Evolutionary conservation across 805 yeast species (phyloP), one percentile per base, ranked within the genome.

Genomic region (Yamadazyma paraphyllophila): DNA sequence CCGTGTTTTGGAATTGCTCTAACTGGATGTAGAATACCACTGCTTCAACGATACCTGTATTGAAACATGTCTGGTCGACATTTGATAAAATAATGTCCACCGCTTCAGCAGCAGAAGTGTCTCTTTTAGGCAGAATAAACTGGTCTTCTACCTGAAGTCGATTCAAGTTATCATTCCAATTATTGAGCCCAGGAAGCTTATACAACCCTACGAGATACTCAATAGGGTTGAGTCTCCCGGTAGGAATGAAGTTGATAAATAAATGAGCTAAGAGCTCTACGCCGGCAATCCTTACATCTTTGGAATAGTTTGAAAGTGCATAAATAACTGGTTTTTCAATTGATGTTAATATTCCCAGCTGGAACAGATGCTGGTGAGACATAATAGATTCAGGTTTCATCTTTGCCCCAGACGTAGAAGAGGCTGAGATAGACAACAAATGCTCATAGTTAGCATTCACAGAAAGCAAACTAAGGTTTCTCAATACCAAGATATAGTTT

Each of bases 331-430:
- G 39, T 34, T 67, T 69, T 32, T 67, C 73, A 47, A 67, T 57
- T 1, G 63, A 39, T 2, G 54, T 27, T 35, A 71, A 56, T 9
- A 71, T 43, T 20, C 51, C 49, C 12, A 43, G 42, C 54, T 72
- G 77, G 50, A 59, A 69, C 44, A 58, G 67, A 47, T 69, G 62
- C 47, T 71, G 76, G 41, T 62, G 71, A 7, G 57, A 39, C 74
- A 71, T 69, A 33, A 71, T 59, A 2, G 66, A 53, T 45, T 71
- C 76, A 0, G 77, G 76, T 41, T 69, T 69, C 62, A 68, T 47
- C 50, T 69, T 71, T 2, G 73, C 61, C 6, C 71, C 68, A 1
- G 71, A 61, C 0, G 68, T 56, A 6, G 60, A 50, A 1, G 74
- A 64, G 1, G 71, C 57, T 2, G 74, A 68, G 11, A 55, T 43